Evolutionary conservation across 805 yeast species (phyloP).

Genomic region (Nakazawaea ernobii): DNA sequence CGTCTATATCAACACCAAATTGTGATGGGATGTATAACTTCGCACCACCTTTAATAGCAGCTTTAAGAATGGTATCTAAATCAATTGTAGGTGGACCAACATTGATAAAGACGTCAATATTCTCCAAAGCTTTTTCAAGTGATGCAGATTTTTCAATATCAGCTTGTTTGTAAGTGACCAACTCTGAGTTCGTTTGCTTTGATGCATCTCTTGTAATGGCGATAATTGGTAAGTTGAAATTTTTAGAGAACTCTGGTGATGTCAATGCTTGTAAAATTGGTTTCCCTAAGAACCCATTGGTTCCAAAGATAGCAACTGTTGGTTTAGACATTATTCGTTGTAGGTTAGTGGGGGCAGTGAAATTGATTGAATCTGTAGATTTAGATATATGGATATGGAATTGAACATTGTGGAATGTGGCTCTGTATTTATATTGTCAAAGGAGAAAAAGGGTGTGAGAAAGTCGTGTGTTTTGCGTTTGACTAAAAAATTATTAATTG

Average conservation of each 20-base stretch:
- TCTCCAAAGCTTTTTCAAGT: slow-evolving; percentile 33
- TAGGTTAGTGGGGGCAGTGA: too few relatives aligned
- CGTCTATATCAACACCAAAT: slow-evolving; percentile 44
- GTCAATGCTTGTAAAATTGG: slow-evolving; percentile 41
- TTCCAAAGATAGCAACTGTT: slow-evolving; percentile 46
- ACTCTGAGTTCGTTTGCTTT: slow-evolving; percentile 25
- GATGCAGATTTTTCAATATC: slow-evolving; percentile 23
- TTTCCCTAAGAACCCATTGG: slow-evolving; percentile 46
- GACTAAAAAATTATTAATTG: too few relatives aligned
- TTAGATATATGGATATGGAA: too few relatives aligned
- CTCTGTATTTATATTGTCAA: too few relatives aligned
- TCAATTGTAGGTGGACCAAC: slow-evolving; percentile 30
- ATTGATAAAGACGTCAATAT: slow-evolving; percentile 47
- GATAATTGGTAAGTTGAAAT: slow-evolving; percentile 41
- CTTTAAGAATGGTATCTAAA: slow-evolving; percentile 30
- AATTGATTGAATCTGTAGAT: too few relatives aligned
- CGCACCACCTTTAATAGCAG: slow-evolving; percentile 36
- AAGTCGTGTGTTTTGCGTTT: too few relatives aligned
- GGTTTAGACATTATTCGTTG: slow-evolving; percentile 23
- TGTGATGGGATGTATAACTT: slow-evolving; percentile 55
- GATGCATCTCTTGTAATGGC: slow-evolving; percentile 42
- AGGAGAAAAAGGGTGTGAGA: too few relatives aligned
- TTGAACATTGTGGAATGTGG: too few relatives aligned
- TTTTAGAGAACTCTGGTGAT: slow-evolving; percentile 34
- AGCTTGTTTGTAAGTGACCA: slow-evolving; percentile 33